Conservation (phyloP, 495 filamentous ascomycete species). For the Beverwykella pulmonaria region DNA sequence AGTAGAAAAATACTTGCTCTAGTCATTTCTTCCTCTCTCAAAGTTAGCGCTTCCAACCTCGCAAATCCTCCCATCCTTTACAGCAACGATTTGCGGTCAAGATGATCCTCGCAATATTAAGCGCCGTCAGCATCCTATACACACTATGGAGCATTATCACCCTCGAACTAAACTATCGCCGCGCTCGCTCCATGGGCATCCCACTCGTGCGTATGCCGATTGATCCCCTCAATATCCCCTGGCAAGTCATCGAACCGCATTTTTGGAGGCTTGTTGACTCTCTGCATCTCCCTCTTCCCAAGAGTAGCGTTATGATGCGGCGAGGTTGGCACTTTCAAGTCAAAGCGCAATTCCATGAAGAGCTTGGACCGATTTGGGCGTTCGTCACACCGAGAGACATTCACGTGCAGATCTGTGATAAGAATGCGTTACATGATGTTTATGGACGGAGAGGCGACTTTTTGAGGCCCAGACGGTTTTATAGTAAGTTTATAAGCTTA, state of each 20-base stretch:
- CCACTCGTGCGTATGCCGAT: conserved; percentile 22
- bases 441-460: conserved; percentile 11
- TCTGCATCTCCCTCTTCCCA: neutral
- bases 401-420: conserved; percentile 19
- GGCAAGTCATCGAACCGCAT: conserved; percentile 20
- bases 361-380: conserved; percentile 12
- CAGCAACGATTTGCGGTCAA: too few relatives aligned
- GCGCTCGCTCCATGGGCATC: conserved; percentile 20
- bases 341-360: conserved; percentile 9
- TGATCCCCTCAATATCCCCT: conserved; percentile 26
- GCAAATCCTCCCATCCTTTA: too few relatives aligned
- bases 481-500: conserved; percentile 27
- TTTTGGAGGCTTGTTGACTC: conserved; percentile 9
- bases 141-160: conserved; percentile 5
- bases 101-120: neutral
- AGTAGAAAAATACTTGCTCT: too few relatives aligned
- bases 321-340: conserved; percentile 18
- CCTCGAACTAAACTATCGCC: conserved; percentile 17
- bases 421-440: conserved; percentile 2
- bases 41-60: too few relatives aligned
- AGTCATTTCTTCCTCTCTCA: too few relatives aligned
- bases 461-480: conserved; percentile 26
- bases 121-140: neutral
- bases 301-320: neutral
- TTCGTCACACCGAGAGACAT: conserved; percentile 19